Conservation (phyloP, 371 early-diverging fungal genomes). For the Apophysomyces ossiformis region DNA sequence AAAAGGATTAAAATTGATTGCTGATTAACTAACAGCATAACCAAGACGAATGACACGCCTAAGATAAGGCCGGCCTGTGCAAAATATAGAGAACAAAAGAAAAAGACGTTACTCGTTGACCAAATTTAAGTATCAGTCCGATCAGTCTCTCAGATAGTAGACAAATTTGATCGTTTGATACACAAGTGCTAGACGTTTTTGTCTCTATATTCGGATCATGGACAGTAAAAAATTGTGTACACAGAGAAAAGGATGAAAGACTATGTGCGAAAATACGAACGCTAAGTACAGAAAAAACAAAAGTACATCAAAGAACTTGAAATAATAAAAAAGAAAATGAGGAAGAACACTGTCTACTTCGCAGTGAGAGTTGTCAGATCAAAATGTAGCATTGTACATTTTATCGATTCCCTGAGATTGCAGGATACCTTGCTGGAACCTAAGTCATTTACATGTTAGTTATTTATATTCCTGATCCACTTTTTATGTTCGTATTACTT, state of each 20-base stretch:
- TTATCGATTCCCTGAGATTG: slow-evolving; percentile 59
- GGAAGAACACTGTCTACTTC: not conserved
- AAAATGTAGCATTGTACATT: slow-evolving; percentile 44
- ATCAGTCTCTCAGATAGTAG: too few species aligned
- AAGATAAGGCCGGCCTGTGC: too few species aligned
- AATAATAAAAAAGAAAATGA: not conserved
- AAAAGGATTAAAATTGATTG: too few species aligned
- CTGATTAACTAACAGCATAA: too few species aligned
- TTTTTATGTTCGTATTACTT: slow-evolving; percentile 31
- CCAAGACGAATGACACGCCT: too few species aligned
- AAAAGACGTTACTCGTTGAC: too few species aligned
- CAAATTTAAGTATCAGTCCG: too few species aligned
- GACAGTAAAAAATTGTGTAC: slow-evolving; percentile 21
- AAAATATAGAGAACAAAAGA: too few species aligned
- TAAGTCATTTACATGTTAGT: slow-evolving; percentile 7
- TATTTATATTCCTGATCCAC: not conserved
- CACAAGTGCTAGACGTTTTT: not conserved
- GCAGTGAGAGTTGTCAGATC: slow-evolving; percentile 5
- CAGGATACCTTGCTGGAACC: slow-evolving; percentile 52
- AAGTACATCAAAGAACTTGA: slow-evolving; percentile 13
- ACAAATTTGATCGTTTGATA: not conserved
- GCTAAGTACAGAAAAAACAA: slow-evolving; percentile 21
- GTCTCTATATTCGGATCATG: slow-evolving; percentile 8
- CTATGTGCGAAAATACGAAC: slow-evolving; percentile 27
- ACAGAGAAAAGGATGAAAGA: slow-evolving; percentile 14